Percentiles rank a stretch among this genome's conserved stretches.
Conservation (phyloP, 495 filamentous ascomycete genomes). For the Pseudoneurospora amorphoporcata region DNA sequence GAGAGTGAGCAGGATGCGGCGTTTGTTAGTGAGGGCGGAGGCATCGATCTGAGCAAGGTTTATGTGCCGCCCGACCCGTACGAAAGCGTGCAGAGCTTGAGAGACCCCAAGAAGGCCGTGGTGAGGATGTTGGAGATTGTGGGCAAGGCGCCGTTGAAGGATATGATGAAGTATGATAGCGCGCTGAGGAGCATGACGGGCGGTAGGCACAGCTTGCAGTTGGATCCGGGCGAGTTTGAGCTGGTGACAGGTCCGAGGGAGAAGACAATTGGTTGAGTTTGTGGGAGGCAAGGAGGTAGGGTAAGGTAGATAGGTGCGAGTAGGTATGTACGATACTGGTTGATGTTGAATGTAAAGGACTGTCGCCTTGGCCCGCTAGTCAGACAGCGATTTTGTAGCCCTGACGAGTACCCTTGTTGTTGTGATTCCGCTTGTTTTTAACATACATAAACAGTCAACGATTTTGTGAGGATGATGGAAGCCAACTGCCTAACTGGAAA, state of each 20-base stretch:
- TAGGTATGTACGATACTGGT: background rate
- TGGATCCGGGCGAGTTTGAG: slow-evolving; percentile 87
- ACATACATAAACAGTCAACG: background rate
- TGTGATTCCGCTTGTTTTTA: background rate
- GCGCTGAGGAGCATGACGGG: slow-evolving; percentile 80
- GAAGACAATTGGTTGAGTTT: slow-evolving; percentile 16
- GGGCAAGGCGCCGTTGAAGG: slow-evolving; percentile 81
- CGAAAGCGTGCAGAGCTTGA: slow-evolving; percentile 40
- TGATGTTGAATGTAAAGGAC: background rate
- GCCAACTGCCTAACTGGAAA: background rate
- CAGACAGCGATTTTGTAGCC: too few relatives aligned
- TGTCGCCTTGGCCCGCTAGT: background rate
- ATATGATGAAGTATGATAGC: slow-evolving; percentile 95
- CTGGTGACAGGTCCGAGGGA: slow-evolving; percentile 55
- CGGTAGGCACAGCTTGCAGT: slow-evolving; percentile 83
- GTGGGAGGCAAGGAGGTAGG: background rate
- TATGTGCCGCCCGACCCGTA: slow-evolving; percentile 86
- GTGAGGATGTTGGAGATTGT: slow-evolving; percentile 48
- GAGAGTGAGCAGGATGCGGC: slow-evolving; percentile 1
- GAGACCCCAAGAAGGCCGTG: slow-evolving; percentile 26
- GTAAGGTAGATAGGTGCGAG: background rate
- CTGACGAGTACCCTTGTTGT: background rate
- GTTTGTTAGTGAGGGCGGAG: slow-evolving; percentile 5
- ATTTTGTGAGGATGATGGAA: background rate
- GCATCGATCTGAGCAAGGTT: slow-evolving; percentile 58